A percentile compares a stretch with the other conserved stretches of the same genome.
Conservation (phyloP, 2,329 filamentous ascomycete species). For the Camptophora hylomeconis region DNA sequence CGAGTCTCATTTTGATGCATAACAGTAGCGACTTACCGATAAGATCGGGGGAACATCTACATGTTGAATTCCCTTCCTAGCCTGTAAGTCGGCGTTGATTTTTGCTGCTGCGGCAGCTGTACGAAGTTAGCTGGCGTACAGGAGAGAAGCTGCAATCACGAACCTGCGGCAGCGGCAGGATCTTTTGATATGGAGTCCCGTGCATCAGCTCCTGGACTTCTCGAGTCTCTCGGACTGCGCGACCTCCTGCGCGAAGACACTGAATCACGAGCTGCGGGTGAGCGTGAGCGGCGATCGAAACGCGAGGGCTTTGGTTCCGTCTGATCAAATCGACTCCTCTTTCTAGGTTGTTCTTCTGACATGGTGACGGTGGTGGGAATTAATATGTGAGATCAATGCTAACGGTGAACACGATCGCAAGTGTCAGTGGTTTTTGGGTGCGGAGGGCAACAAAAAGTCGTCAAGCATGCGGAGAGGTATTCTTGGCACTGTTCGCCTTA, state of each 20-base stretch:
- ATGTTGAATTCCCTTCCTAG: slow-evolving; percentile 80
- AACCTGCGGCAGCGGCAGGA: slow-evolving; percentile 68
- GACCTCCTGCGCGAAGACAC: slow-evolving; percentile 60
- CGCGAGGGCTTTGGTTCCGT: slow-evolving; percentile 75
- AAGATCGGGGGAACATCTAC: slow-evolving; percentile 75
- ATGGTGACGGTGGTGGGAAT: too few species aligned
- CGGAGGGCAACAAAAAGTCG: too few species aligned
- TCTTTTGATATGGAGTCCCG: slow-evolving; percentile 42
- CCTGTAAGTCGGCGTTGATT: slow-evolving; percentile 72
- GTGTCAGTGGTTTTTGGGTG: too few species aligned
- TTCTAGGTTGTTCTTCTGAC: slow-evolving; percentile 27
- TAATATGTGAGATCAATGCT: too few species aligned
- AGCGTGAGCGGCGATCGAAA: slow-evolving; percentile 86
- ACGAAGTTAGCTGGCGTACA: slow-evolving; percentile 13
- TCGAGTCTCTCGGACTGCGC: slow-evolving; percentile 56
- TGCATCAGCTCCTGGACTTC: slow-evolving; percentile 33
- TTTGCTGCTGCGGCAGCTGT: slow-evolving; percentile 75
- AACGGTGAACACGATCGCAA: too few species aligned
- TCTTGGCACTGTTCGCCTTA: too few species aligned
- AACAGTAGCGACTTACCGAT: slow-evolving; percentile 33
- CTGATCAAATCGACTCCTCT: slow-evolving; percentile 90
- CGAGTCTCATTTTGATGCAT: too few species aligned
- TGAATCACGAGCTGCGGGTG: slow-evolving; percentile 54
- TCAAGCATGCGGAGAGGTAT: too few species aligned
- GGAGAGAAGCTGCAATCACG: slow-evolving; percentile 4